Conservation (phyloP, 2,329 filamentous ascomycete species). For the Byssoonygena ceratinophila region DNA sequence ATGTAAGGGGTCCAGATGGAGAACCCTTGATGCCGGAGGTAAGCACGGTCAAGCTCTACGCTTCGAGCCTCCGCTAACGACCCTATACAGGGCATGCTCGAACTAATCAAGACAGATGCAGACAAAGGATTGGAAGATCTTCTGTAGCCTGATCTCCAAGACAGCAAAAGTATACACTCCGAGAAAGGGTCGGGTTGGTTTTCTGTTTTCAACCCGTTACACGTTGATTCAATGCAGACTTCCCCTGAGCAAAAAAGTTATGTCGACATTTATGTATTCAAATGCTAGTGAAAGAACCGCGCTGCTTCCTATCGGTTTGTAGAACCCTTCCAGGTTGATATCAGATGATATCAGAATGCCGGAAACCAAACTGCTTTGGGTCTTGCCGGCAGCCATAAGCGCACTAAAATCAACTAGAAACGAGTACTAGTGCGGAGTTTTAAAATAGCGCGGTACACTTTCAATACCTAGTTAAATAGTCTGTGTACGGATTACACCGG, state of each 20-base stretch:
- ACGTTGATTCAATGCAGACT: neutral
- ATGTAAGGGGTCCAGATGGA: constrained; percentile 65
- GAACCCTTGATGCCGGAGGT: constrained; percentile 87
- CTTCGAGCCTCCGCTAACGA: constrained; percentile 9
- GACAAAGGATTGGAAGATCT: constrained; percentile 86
- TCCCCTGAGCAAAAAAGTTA: neutral
- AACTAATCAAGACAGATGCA: constrained; percentile 83
- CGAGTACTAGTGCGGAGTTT: neutral
- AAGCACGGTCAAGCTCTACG: constrained; percentile 24
- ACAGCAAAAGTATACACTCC: neutral
- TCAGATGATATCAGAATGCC: neutral
- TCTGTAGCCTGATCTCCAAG: constrained; percentile 41
- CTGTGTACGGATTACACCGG: too few species aligned
- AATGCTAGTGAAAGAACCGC: neutral
- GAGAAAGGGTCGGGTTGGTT: neutral
- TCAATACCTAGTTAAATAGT: too few species aligned
- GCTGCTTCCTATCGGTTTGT: neutral
- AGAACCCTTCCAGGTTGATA: neutral
- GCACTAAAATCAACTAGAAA: too few species aligned
- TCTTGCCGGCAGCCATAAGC: too few species aligned
- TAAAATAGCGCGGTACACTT: too few species aligned
- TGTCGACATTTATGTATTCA: neutral
- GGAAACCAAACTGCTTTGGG: too few species aligned
- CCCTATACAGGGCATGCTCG: constrained; percentile 68
- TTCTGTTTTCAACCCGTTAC: neutral